Base-by-base conservation (phyloP, 495 filamentous ascomycete genomes). In the Penicillium roqueforti region DNA sequence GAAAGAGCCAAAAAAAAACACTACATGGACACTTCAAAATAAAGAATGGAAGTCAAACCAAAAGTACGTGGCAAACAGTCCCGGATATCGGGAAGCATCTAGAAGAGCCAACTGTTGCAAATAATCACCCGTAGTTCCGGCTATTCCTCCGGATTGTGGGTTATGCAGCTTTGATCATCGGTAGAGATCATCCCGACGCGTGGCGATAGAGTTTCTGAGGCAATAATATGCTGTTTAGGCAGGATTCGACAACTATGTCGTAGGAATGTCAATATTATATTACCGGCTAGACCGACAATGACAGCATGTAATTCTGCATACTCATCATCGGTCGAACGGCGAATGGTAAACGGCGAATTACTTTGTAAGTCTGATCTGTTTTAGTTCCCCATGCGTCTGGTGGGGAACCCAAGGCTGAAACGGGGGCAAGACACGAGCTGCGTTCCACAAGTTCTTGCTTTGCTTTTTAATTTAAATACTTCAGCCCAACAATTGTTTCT, bases 51-150 rank as follows among this genome's bases (percentile, higher is more conserved):
- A n/a, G 32, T 40, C 9, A 8, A 31, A 31, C 9, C 9, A 16
- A 50, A 50, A 38, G 36, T 40, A 29, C 25, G 34, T 50, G 47
- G 47, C 47, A 50, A 50, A 40, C 13, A 56, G 47, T 52, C 63
- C 41, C 37, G 11, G 31, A n/a, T n/a, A 1, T 14, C 6, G 32
- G 31, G 31, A n/a, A n/a, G 5, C 6, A 8, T 36, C n/a, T n/a
- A 36, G 32, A 6, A n/a, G 14, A 36, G n/a, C n/a, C n/a, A 36
- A 36, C 6, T 36, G 32, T 16, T 36, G 6, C 6, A 16, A 36
- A 36, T n/a, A 36, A 36, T 7, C n/a, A 36, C n/a, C n/a, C 14
- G 32, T 36, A n/a, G 32, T 36, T 36, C 6, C n/a, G 14, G 14
- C 6, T 14, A 34, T 0, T 34, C 3, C 10, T 11, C 31, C 31